A percentile compares a stretch with the other conserved stretches of the same genome.
Evolutionary conservation across 495 filamentous ascomycete genomes (phyloP).

Genomic region (Evansstolkia leycettana): DNA sequence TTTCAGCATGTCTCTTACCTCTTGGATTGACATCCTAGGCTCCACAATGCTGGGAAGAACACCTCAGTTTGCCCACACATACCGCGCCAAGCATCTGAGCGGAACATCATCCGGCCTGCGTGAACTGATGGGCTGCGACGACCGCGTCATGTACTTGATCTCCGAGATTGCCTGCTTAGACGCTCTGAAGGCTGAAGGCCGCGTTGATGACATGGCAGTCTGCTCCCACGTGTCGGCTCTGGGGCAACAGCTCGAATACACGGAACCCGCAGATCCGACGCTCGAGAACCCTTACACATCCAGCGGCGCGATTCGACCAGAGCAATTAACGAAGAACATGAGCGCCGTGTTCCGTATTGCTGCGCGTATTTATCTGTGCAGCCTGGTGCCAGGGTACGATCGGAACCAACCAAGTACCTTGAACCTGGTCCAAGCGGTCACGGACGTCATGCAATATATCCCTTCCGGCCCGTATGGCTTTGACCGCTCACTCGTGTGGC

Average conservation of each 20-base stretch:
- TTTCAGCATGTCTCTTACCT: constrained; percentile 89
- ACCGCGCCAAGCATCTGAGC: constrained; percentile 78
- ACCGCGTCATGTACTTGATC: constrained; percentile 95
- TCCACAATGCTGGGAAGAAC: constrained; percentile 81
- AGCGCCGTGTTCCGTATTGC: constrained; percentile 82
- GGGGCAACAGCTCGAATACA: constrained; percentile 69
- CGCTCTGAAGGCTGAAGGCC: constrained; percentile 67
- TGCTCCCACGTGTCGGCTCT: constrained; percentile 76
- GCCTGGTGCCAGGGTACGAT: constrained; percentile 77
- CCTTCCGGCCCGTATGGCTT: constrained; percentile 71
- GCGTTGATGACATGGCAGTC: constrained; percentile 65
- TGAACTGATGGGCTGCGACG: constrained; percentile 96
- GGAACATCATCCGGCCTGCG: constrained; percentile 61
- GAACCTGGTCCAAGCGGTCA: constrained; percentile 63
- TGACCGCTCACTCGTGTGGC: constrained; percentile 88
- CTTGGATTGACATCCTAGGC: constrained; percentile 96
- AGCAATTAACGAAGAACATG: constrained; percentile 73
- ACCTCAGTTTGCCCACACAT: constrained; percentile 80
- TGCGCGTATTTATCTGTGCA: constrained; percentile 90
- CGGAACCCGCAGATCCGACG: constrained; percentile 47
- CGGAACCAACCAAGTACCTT: constrained; percentile 54
- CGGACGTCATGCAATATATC: constrained; percentile 59
- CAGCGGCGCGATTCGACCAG: constrained; percentile 67
- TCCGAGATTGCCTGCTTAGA: constrained; percentile 95
- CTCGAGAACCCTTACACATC: constrained; percentile 37